Evolutionary conservation across 768 basidiomycete genomes (phyloP).

Genomic region (Kondoa malvinella): DNA sequence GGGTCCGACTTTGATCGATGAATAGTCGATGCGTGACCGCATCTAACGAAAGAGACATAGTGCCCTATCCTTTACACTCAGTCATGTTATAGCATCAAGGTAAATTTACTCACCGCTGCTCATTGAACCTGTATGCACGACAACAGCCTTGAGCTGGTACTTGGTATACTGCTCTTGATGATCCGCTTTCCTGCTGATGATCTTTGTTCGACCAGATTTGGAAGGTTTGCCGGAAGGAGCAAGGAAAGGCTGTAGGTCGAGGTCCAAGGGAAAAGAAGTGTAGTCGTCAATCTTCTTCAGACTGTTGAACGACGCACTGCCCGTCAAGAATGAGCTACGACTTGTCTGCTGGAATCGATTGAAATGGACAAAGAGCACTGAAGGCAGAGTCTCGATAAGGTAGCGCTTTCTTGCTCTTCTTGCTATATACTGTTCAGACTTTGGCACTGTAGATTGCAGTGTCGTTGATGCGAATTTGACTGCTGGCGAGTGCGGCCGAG

Average conservation of each 20-base stretch:
- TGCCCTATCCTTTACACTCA: constrained; percentile 13
- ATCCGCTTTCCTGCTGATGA: constrained; percentile 16
- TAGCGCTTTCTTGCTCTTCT: constrained; percentile 86
- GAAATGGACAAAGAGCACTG: constrained; percentile 75
- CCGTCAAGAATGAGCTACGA: constrained; percentile 34
- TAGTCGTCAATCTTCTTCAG: constrained; percentile 77
- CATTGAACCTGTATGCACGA: constrained; percentile 30
- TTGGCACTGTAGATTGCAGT: constrained; percentile 23
- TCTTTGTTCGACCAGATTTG: constrained; percentile 26
- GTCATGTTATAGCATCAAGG: neutral
- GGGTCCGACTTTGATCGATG: neutral
- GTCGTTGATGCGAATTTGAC: constrained; percentile 8
- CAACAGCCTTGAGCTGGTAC: constrained; percentile 32
- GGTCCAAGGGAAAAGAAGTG: constrained; percentile 68
- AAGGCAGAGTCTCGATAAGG: constrained; percentile 58
- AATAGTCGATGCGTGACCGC: neutral
- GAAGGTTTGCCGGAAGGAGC: constrained; percentile 43
- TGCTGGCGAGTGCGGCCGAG: neutral
- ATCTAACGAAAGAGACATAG: constrained; percentile 17
- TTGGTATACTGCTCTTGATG: constrained; percentile 16
- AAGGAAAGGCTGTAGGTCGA: constrained; percentile 72
- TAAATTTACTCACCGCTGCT: constrained; percentile 16
- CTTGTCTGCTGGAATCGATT: constrained; percentile 82
- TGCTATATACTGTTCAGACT: constrained; percentile 49
- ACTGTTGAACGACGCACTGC: constrained; percentile 38